Base-by-base conservation (phyloP, 202 grass and related monocot species). In the Elaeis oleifera region DNA sequence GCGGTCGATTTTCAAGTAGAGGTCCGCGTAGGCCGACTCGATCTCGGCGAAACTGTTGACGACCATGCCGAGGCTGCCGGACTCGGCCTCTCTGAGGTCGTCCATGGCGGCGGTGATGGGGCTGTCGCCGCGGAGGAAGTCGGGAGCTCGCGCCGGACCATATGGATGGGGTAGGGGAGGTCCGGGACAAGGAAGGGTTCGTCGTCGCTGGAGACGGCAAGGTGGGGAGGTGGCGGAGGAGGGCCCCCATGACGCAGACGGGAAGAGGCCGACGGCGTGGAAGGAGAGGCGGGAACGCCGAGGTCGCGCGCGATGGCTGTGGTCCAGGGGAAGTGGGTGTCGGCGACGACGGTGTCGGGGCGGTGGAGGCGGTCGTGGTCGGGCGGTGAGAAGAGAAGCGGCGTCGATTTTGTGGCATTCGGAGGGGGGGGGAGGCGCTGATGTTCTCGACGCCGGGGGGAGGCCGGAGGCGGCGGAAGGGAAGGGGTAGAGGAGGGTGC, bases 261-360 rank as follows among this genome's bases (percentile, higher is more conserved):
- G 56, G 56, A 59, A 59, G 56, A 19, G 20, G 24, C 56, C 56
- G 23, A 7, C 9, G 21, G 20, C 56, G 11, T 59, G 56, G 56
- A 59, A 59, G 8, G 24, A 48, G 18, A 39, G n/a, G n/a, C 18
- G 60, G 28, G 28, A 1, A 21, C 8, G 8, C 60, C 50, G 8
- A 22, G n/a, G 25, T 27, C 62, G 15, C 5, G 9, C 3, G 23
- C 56, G 56, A 59, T 5, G 56, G 25, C 24, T 24, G 56, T 19
- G 22, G 56, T 16, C 56, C 56, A 59, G 8, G 56, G 20, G 56
- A 59, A 59, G 23, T 26, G 56, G 8, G 56, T 16, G 56, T 59
- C 56, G 23, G 56, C 25, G 24, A 59, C 15, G 13, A 59, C 7
- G 56, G 23, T 24, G 15, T 59, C 56, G 9, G 56, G 56, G 24